These are phyloP conservation scores for Colletotrichum truncatum DNA, from an alignment of 2,329 filamentous ascomycete species.

Conservation along the genomic window DNA sequence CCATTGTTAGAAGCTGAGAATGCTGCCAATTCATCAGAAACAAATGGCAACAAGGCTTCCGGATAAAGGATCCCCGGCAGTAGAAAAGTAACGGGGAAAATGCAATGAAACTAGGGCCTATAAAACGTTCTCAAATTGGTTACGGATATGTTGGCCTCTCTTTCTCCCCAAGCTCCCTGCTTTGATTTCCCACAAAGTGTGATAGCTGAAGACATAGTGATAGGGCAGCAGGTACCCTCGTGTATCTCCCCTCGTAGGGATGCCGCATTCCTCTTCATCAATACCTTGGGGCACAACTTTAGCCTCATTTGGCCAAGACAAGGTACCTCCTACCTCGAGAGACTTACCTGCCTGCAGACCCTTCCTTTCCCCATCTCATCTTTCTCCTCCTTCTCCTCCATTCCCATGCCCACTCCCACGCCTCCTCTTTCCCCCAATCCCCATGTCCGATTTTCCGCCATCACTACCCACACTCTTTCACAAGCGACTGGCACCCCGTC, in stretches of 20 bases:
- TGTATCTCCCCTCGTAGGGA: neutral
- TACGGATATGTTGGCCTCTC: too few species aligned
- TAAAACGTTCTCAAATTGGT: too few species aligned
- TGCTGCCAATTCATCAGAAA: too few species aligned
- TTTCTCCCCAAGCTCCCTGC: too few species aligned
- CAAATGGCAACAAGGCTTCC: too few species aligned
- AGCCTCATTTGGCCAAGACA: slow-evolving; percentile 15
- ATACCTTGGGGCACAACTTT: slow-evolving; percentile 7
- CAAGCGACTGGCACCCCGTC: slow-evolving; percentile 15
- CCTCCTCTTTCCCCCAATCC: slow-evolving; percentile 18
- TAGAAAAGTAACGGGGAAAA: too few species aligned
- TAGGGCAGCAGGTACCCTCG: neutral
- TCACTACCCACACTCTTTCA: slow-evolving; percentile 4
- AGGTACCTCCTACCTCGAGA: neutral
- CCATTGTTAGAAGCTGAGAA: too few species aligned
- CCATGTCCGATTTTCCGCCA: slow-evolving; percentile 16
- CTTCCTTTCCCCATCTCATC: neutral
- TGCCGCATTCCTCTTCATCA: neutral
- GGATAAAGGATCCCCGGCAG: too few species aligned
- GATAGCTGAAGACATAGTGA: too few species aligned
- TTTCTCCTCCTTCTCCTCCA: neutral
- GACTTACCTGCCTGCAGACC: neutral
- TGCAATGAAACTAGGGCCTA: too few species aligned
- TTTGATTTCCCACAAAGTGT: too few species aligned
- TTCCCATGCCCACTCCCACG: neutral